Percentiles rank a stretch among this genome's conserved stretches.
Conservation (phyloP, 2,329 filamentous ascomycete genomes). For the Tolypocladium paradoxum region DNA sequence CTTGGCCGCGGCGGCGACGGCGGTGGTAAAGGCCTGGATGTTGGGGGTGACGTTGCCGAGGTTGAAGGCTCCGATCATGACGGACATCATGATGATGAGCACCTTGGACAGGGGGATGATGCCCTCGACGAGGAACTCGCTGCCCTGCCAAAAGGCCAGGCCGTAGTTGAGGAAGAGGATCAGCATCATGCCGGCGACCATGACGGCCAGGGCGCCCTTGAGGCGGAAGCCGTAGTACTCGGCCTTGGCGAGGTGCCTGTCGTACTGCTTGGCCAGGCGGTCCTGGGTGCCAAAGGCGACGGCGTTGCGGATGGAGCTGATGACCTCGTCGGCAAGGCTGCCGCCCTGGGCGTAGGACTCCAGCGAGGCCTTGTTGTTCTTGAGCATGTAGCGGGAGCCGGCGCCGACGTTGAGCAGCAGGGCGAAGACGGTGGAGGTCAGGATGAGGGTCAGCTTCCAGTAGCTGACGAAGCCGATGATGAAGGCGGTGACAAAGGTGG, state of each 20-base stretch:
- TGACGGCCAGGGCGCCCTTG: conserved; percentile 61
- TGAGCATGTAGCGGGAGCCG: conserved; percentile 65
- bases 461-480: conserved; percentile 83
- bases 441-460: conserved; percentile 87
- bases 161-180: conserved; percentile 82
- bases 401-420: conserved; percentile 68
- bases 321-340: conserved; percentile 84
- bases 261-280: conserved; percentile 80
- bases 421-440: conserved; percentile 70
- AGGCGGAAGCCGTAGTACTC: conserved; percentile 67
- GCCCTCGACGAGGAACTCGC: conserved; percentile 57
- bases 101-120: conserved; percentile 59
- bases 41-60: conserved; percentile 83
- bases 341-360: conserved; percentile 75
- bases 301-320: conserved; percentile 87
- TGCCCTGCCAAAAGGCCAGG: conserved; percentile 82
- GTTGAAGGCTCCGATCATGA: conserved; percentile 89
- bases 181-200: conserved; percentile 77
- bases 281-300: conserved; percentile 90
- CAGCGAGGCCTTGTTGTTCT: conserved; percentile 68
- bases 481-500: conserved; percentile 81
- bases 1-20: conserved; percentile 74
- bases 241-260: conserved; percentile 60
- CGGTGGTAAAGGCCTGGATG: conserved; percentile 74
- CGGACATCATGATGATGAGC: conserved; percentile 76